Percentiles rank a stretch among this genome's conserved stretches.
phyloP scores from a whole-genome alignment of 176 grass and related monocot genomes.

The Zea mays region Zm-B73-REFERENCE-NAM-5.0 NC_050098.1:210895501-210896000 shows the following conservation, averaged over 20 bases:
- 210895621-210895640: too few relatives aligned
- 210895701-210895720: not conserved
- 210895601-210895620: too few relatives aligned
- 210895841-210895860: not conserved
- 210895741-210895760: not conserved
- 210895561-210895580: too few relatives aligned
- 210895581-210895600: too few relatives aligned
- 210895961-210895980: conserved; percentile 3
- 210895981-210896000: not conserved
- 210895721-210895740: not conserved
- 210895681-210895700: not conserved
- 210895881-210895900: not conserved
- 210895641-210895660: not conserved
- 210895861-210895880: not conserved
- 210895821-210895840: conserved; percentile 23
- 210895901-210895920: not conserved
- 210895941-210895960: not conserved
- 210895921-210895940: not conserved
- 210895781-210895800: not conserved
- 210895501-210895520: too few relatives aligned
- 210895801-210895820: conserved; percentile 3
- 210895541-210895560: too few relatives aligned
- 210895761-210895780: not conserved
- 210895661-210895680: not conserved
- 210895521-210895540: too few relatives aligned